Percentiles rank a stretch among this genome's conserved stretches.
Conservation (phyloP, 495 filamentous ascomycete species). For the Penicillium pancosmium region DNA sequence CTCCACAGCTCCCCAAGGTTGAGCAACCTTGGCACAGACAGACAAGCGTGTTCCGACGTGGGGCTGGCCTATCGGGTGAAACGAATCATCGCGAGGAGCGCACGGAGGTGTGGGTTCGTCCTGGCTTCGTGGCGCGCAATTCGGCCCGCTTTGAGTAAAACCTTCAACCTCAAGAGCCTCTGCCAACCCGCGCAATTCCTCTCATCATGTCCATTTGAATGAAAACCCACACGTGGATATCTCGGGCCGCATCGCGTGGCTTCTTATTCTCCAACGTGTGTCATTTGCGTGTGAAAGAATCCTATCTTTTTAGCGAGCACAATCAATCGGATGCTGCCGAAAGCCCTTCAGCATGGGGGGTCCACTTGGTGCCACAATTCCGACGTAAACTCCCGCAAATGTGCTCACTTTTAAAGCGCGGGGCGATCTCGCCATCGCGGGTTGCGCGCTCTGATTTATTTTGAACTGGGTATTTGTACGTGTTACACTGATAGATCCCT, state of each 20-base stretch:
- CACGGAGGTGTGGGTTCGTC: neutral
- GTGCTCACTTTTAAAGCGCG: slow-evolving; percentile 12
- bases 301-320: neutral
- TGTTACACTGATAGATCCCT: neutral
- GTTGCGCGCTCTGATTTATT: slow-evolving; percentile 1
- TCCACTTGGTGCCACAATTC: slow-evolving; percentile 7
- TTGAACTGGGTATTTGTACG: neutral
- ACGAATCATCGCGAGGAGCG: neutral
- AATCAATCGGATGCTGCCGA: slow-evolving; percentile 5
- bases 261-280: neutral
- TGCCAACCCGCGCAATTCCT: slow-evolving; percentile 2
- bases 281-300: neutral
- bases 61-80: neutral
- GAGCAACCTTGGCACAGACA: slow-evolving; percentile 2
- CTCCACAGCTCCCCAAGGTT: neutral
- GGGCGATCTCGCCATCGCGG: slow-evolving; percentile 7
- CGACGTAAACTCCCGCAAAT: slow-evolving; percentile 18
- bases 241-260: neutral
- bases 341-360: neutral
- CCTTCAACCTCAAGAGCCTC: neutral
- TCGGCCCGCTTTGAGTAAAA: neutral
- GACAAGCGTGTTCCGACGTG: slow-evolving; percentile 1
- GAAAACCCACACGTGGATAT: slow-evolving; percentile 1
- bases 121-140: slow-evolving; percentile 1
- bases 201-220: neutral